Conservation (phyloP, 2,329 filamentous ascomycete species). For the Nothophaeocryptopus gaeumannii region DNA sequence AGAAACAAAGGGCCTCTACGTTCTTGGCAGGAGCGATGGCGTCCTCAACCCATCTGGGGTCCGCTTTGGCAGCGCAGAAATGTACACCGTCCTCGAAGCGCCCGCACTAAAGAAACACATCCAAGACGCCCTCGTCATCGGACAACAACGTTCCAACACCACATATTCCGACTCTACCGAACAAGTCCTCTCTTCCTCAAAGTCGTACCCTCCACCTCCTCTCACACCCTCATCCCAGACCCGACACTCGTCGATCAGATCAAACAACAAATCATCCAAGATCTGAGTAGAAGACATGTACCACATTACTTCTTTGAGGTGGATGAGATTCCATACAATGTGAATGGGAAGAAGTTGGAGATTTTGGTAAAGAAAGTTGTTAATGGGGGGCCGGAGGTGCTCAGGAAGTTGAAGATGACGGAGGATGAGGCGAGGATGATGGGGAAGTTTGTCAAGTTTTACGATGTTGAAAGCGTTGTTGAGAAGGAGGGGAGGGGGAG, state of each 20-base stretch:
- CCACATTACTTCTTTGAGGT: conserved; percentile 13
- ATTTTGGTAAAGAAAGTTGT: conserved; percentile 9
- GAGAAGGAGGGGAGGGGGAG: not conserved
- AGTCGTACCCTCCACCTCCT: conserved; percentile 1
- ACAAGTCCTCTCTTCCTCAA: conserved; percentile 54
- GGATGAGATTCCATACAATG: conserved; percentile 12
- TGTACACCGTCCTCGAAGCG: conserved; percentile 69
- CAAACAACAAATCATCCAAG: conserved; percentile 3
- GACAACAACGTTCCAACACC: conserved; percentile 60
- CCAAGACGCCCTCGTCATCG: conserved; percentile 70
- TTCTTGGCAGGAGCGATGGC: conserved; percentile 69
- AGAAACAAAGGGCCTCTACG: conserved; percentile 59
- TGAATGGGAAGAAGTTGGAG: conserved; percentile 15
- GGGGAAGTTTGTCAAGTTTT: conserved; percentile 7
- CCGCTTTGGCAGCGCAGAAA: conserved; percentile 73
- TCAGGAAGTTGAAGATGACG: conserved; percentile 13
- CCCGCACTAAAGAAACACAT: conserved; percentile 58
- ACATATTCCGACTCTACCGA: conserved; percentile 48
- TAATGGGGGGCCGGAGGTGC: conserved; percentile 9
- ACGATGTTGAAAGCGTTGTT: conserved; percentile 10
- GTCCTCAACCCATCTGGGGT: conserved; percentile 75
- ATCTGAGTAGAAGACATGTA: conserved; percentile 13
- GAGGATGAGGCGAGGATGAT: conserved; percentile 13
- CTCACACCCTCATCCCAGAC: not conserved
- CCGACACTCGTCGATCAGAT: not conserved